A percentile compares a stretch with the other conserved stretches of the same genome.
Evolutionary conservation across 805 yeast genomes (phyloP).

Genomic region (Lipomyces sp.): DNA sequence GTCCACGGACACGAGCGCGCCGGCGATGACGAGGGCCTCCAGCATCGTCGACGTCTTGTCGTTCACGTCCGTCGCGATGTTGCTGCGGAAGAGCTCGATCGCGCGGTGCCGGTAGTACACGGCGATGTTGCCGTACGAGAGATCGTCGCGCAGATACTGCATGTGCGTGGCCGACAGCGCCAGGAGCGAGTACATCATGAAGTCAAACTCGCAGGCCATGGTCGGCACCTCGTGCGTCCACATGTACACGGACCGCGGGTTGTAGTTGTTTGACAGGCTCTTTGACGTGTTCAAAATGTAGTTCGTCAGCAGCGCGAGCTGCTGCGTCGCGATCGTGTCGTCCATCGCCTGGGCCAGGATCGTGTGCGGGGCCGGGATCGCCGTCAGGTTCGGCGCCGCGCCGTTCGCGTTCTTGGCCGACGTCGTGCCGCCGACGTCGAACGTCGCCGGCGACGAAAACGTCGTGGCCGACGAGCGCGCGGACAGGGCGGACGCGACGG

Average conservation of each 20-base stretch:
- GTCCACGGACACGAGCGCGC: slow-evolving; percentile 24
- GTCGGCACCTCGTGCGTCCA: slow-evolving; percentile 29
- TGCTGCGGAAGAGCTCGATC: slow-evolving; percentile 20
- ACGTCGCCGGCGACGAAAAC: slow-evolving; percentile 24
- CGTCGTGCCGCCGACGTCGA: slow-evolving; percentile 7
- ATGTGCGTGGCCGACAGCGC: slow-evolving; percentile 28
- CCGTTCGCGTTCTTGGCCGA: slow-evolving; percentile 14
- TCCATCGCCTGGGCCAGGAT: slow-evolving; percentile 16
- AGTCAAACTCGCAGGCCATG: slow-evolving; percentile 26
- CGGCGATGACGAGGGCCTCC: slow-evolving; percentile 26
- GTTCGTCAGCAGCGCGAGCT: slow-evolving; percentile 23
- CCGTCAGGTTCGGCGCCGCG: slow-evolving; percentile 22
- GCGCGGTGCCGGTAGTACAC: slow-evolving; percentile 27
- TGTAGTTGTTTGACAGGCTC: slow-evolving; percentile 21
- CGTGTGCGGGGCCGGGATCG: slow-evolving; percentile 23
- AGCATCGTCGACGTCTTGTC: slow-evolving; percentile 23
- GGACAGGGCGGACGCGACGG: slow-evolving; percentile 23
- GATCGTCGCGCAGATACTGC: slow-evolving; percentile 22
- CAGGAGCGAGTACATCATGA: slow-evolving; percentile 28
- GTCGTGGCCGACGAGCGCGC: slow-evolving; percentile 28
- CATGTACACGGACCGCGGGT: slow-evolving; percentile 27
- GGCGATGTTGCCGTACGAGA: slow-evolving; percentile 23
- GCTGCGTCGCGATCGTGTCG: slow-evolving; percentile 22
- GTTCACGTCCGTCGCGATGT: slow-evolving; percentile 12
- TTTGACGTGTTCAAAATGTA: slow-evolving; percentile 25